These are phyloP conservation scores for Ophiostoma sp. DNA, from an alignment of 2,329 filamentous ascomycete species.

Conservation along the genomic window DNA sequence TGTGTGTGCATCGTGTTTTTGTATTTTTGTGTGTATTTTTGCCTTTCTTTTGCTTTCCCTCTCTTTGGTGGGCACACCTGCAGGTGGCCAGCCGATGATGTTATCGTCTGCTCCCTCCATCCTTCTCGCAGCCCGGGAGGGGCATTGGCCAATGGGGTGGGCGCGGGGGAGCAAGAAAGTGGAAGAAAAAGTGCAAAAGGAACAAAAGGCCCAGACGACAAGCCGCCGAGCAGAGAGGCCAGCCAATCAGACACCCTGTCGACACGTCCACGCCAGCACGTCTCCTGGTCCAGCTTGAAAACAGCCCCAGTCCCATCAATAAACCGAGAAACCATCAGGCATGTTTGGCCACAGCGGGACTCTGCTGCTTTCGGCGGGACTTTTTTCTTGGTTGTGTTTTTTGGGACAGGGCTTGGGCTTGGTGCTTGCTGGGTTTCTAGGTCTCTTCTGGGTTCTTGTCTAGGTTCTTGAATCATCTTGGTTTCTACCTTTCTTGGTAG, in stretches of 20 bases:
- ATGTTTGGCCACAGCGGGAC: background rate
- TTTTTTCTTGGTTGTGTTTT: background rate
- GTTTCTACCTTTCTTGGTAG: background rate
- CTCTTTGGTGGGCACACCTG: background rate
- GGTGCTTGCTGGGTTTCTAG: background rate
- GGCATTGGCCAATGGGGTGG: constrained; percentile 31
- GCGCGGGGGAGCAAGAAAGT: constrained; percentile 15
- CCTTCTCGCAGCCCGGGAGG: constrained; percentile 1
- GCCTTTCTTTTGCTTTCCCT: background rate
- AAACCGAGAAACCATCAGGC: background rate
- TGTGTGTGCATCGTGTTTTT: background rate
- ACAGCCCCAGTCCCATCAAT: background rate
- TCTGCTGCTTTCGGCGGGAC: constrained; percentile 6
- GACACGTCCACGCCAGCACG: background rate
- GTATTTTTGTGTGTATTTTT: background rate
- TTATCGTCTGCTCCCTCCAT: constrained; percentile 24
- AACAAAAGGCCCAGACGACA: background rate
- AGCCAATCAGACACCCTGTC: constrained; percentile 4
- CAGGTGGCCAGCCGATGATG: constrained; percentile 28
- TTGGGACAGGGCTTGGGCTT: background rate
- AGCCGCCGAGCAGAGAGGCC: background rate
- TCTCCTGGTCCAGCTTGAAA: background rate
- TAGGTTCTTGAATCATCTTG: no score
- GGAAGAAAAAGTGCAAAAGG: background rate
- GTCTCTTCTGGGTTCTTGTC: no score